These are phyloP conservation scores for Cystobasidiaceae sp. DNA, from an alignment of 1,284 basidiomycete genomes.

Conservation along the genomic window DNA sequence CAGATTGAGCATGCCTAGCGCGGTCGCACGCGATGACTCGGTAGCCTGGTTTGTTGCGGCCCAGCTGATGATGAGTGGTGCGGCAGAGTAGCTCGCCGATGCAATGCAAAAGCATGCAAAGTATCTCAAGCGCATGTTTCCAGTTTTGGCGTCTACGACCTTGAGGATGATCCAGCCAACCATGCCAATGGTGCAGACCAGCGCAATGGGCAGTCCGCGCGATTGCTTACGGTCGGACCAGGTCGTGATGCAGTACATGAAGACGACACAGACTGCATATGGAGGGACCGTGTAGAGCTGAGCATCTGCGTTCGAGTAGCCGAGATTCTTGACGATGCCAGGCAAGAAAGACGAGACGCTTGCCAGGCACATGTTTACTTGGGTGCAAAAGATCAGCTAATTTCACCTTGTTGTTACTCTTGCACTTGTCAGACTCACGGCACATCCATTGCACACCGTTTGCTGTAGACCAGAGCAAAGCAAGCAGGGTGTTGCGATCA, in stretches of 20 bases:
- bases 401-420: neutral
- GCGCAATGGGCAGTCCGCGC: constrained; percentile 29
- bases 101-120: constrained; percentile 49
- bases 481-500: too few species aligned
- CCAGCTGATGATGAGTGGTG: constrained; percentile 30
- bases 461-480: too few species aligned
- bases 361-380: constrained; percentile 66
- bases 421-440: too few species aligned
- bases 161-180: constrained; percentile 50
- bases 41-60: constrained; percentile 44
- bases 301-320: constrained; percentile 53
- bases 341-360: constrained; percentile 55
- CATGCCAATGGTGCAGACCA: constrained; percentile 48
- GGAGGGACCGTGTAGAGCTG: constrained; percentile 69
- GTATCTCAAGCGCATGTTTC: constrained; percentile 45
- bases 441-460: too few species aligned
- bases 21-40: constrained; percentile 48
- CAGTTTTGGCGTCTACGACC: constrained; percentile 40
- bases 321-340: constrained; percentile 58
- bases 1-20: constrained; percentile 51
- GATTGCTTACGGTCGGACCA: neutral
- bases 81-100: constrained; percentile 44
- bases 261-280: neutral
- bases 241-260: neutral
- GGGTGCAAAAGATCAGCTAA: neutral